Evolutionary conservation across 257 asterid genomes (phyloP), one percentile per base, ranked within the genome.

Genomic region (Ocimum tenuiflorum): DNA sequence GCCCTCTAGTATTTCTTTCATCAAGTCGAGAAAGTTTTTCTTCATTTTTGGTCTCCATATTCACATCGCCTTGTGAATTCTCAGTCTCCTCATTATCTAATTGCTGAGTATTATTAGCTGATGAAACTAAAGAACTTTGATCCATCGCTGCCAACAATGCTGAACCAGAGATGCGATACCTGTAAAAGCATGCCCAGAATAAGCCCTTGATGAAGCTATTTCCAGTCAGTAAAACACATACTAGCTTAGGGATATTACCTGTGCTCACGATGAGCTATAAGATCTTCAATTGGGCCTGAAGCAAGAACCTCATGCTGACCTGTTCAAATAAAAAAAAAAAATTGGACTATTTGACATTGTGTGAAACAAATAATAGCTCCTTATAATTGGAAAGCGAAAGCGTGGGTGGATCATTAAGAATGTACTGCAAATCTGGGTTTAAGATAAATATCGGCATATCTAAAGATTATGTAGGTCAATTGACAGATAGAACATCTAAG

Each of bases 241-340:
- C 19, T 50, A 57, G 14, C 59, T 31, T 24, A 23, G 41, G 54
- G 55, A 54, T 64, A 70, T 69, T 81, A 91, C 98, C 98, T 85
- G 77, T 92, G 98, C 78, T 92, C 98, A 5, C 97, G 96, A 74
- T 92, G 98, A 80, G 98, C 96, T 65, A 92, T 92, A 79, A 92
- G 97, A 84, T 92, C 98, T 85, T 92, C 98, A 65, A 92, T 89
- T 13, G 98, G 98, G 73, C 98, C 98, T 50, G 98, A 92, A 45
- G 97, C 94, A 67, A 92, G 97, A 75, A 92, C 85, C 80, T 92
- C 98, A 51, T 92, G 98, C 56, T 92, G 97, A 81, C 89, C 98
- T 92, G 70, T 27, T 71, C 42, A 63, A 18, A 67, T 2, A 27
- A 27, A 27, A 1, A 2, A 67, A n/a, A 57, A 57, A 63, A 46